phyloP scores from a whole-genome alignment of 2,329 filamentous ascomycete species.

The Calonectria hongkongensis region DNA sequence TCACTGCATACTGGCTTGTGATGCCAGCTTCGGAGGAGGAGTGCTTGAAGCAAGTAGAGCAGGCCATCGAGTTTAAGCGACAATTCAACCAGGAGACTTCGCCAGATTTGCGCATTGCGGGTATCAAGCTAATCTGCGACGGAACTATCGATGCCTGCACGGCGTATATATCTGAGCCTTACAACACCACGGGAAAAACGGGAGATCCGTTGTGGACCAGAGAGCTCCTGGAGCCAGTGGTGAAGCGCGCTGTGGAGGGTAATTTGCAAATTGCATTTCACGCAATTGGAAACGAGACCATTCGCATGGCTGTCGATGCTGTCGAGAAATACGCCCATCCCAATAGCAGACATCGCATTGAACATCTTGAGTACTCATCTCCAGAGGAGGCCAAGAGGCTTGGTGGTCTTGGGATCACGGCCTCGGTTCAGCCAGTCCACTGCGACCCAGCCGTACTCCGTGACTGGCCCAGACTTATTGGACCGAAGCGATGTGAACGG shows the following conservation, averaged over 20 bases:
- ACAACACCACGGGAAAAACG: conserved; percentile 59
- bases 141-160: conserved; percentile 79
- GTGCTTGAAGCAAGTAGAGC: conserved; percentile 61
- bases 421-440: conserved; percentile 36
- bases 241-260: conserved; percentile 27
- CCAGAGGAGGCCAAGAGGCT: conserved; percentile 36
- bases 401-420: conserved; percentile 34
- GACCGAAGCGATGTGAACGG: conserved; percentile 69
- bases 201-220: conserved; percentile 28
- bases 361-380: conserved; percentile 34
- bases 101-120: conserved; percentile 69
- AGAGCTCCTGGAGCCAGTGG: conserved; percentile 20
- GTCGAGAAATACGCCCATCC: conserved; percentile 31
- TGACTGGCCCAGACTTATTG: conserved; percentile 63
- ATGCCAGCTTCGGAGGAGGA: conserved; percentile 58
- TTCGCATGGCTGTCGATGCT: conserved; percentile 34
- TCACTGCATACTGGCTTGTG: conserved; percentile 68
- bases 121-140: conserved; percentile 77
- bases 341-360: conserved; percentile 34
- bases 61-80: conserved; percentile 60
- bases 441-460: conserved; percentile 35
- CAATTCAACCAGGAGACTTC: conserved; percentile 56
- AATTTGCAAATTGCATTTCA: conserved; percentile 35
- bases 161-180: conserved; percentile 73
- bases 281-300: conserved; percentile 51